Evolutionary conservation across 225 moss, liverwort and hornwort species (phyloP), one percentile per base, ranked within the genome.

Genomic region (Neckera pumila): DNA sequence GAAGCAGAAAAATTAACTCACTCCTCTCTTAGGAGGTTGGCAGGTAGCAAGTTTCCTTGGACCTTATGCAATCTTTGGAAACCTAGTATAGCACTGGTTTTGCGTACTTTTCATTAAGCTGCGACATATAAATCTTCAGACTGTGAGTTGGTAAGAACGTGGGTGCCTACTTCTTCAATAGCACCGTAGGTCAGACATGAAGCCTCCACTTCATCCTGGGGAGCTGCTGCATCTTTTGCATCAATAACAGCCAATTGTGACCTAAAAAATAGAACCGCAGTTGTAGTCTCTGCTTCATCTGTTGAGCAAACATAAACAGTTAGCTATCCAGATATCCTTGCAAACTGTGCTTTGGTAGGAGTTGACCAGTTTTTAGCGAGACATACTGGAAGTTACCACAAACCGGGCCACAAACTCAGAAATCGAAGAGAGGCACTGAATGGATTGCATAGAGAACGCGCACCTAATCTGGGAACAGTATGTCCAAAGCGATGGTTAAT

Each of bases 381-480:
- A n/a, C 61, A 47, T 63, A 27, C 49, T 54, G 72, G n/a, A 54
- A 70, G 79, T 25, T 64, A 34, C 65, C 31, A 53, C 67, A 36
- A 25, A 45, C 25, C 12, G 18, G 12, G 17, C 3, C 26, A 43
- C 34, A 71, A 88, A 88, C 56, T 18, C 63, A 85, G 83, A 38
- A 65, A 85, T 57, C 42, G 36, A 87, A 47, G 47, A 71, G 51
- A 40, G 45, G 62, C 36, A 86, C 31, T 73, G 56, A 22, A 63
- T 76, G 9, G 28, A 83, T 36, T 89, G 83, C 59, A 25, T 43
- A 76, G 80, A 58, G 85, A 58, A 74, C 56, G 70, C 93, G 54
- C 80, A 97, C 96, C 94, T 93, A 97, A 90, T 95, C 95, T 94
- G n/a, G 97, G 97, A 86, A 97, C 94, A 34, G 94, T 96, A 78